phyloP scores from a whole-genome alignment of 306 rosid species.

The Quercus engelmannii region DNA sequence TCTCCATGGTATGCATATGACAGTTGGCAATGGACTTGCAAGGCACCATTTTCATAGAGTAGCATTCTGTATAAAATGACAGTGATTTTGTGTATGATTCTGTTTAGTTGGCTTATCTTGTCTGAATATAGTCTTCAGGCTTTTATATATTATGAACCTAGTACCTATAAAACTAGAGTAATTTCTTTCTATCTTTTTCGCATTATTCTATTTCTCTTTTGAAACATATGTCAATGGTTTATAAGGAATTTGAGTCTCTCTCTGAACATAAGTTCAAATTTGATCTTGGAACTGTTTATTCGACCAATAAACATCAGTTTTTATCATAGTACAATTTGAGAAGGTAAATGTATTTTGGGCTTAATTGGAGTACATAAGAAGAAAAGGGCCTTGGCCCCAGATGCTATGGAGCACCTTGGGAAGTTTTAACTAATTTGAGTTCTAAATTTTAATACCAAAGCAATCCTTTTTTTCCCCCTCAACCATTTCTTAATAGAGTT shows the following conservation, averaged over 20 bases:
- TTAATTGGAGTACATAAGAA: not conserved
- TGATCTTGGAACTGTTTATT: too few species aligned
- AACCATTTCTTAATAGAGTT: slow-evolving; percentile 22
- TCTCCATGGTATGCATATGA: not conserved
- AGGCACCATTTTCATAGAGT: not conserved
- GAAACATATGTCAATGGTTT: too few species aligned
- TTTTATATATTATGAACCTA: not conserved
- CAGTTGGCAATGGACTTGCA: not conserved
- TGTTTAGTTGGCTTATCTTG: slow-evolving; percentile 10
- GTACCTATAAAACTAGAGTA: not conserved
- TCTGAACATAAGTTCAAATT: too few species aligned
- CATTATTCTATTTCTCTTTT: not conserved
- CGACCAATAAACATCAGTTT: not conserved
- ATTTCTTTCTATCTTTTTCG: not conserved
- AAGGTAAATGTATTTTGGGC: not conserved
- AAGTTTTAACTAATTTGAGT: not conserved
- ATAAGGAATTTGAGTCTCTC: too few species aligned
- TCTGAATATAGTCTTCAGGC: not conserved
- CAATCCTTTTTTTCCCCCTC: not conserved
- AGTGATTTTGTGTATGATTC: not conserved
- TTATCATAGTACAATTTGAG: not conserved
- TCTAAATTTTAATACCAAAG: not conserved
- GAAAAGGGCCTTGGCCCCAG: too few species aligned
- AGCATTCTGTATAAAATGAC: slow-evolving; percentile 27
- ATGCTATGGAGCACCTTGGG: not conserved